These are phyloP conservation scores for Ilyonectria sp. DNA, from an alignment of 2,329 filamentous ascomycete species.

Conservation along the genomic window DNA sequence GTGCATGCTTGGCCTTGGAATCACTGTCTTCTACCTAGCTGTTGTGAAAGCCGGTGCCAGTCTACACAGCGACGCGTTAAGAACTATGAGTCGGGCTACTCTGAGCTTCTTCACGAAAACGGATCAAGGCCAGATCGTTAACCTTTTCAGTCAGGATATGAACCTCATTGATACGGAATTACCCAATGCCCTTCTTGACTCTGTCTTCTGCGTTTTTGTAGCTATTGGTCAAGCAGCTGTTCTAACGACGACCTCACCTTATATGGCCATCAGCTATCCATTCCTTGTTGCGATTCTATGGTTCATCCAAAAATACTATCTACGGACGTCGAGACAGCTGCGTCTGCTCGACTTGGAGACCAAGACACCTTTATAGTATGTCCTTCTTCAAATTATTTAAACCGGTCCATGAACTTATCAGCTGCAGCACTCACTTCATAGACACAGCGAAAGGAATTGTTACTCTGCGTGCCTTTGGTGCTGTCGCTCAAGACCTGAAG, in stretches of 20 bases:
- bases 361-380: constrained; percentile 67
- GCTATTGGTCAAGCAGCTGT: constrained; percentile 59
- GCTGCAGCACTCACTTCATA: constrained; percentile 60
- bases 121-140: background rate
- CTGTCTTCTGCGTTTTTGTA: constrained; percentile 9
- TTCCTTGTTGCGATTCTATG: constrained; percentile 61
- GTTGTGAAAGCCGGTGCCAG: background rate
- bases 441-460: constrained; percentile 68
- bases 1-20: constrained; percentile 18
- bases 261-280: constrained; percentile 63
- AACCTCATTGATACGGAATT: constrained; percentile 33
- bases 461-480: constrained; percentile 66
- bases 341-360: constrained; percentile 72
- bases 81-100: background rate
- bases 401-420: too few species aligned
- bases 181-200: constrained; percentile 13
- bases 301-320: constrained; percentile 68
- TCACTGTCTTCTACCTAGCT: background rate
- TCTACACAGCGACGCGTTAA: background rate
- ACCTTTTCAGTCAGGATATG: constrained; percentile 1
- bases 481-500: constrained; percentile 31
- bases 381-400: constrained; percentile 68
- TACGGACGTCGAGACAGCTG: constrained; percentile 72
- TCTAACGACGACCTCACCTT: constrained; percentile 57
- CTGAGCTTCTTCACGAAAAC: background rate